These are phyloP conservation scores for Salvia hispanica DNA, from an alignment of 257 asterid genomes.

Conservation along the genomic window DNA sequence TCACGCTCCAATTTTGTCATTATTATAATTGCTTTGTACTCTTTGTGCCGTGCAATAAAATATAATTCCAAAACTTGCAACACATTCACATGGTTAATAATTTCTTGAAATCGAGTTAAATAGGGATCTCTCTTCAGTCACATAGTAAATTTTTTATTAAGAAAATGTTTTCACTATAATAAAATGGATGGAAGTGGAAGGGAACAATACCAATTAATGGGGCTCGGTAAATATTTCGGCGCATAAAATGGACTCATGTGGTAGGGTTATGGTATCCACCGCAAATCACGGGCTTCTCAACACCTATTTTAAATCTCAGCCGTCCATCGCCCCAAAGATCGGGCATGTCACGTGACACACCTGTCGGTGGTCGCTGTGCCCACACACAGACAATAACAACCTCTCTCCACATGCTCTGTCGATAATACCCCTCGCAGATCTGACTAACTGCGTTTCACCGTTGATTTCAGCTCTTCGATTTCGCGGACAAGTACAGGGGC, in stretches of 20 bases:
- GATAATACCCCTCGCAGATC: conserved; percentile 28
- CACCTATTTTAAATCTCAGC: conserved; percentile 41
- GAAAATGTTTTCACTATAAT: too few species aligned
- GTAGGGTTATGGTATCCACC: conserved; percentile 34
- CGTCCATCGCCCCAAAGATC: conserved; percentile 29
- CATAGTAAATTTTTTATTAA: too few species aligned
- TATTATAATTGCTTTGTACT: neutral
- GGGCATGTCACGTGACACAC: conserved; percentile 41
- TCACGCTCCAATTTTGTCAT: too few species aligned
- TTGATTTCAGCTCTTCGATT: conserved; percentile 75
- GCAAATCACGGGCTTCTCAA: conserved; percentile 47
- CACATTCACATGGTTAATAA: too few species aligned
- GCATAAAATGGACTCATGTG: conserved; percentile 44
- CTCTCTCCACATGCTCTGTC: neutral
- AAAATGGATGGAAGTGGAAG: too few species aligned
- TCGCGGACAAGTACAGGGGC: conserved; percentile 95
- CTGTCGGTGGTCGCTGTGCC: conserved; percentile 39
- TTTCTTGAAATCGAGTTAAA: too few species aligned
- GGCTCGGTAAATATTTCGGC: conserved; percentile 49
- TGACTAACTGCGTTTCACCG: conserved; percentile 10
- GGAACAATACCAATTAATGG: conserved; percentile 21
- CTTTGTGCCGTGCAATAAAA: neutral
- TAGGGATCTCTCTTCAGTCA: too few species aligned
- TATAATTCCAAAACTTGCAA: neutral
- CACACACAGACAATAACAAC: neutral